Evolutionary conservation across 345 rosid species (phyloP), one percentile per base, ranked within the genome.

Genomic region (Populus ilicifolia): DNA sequence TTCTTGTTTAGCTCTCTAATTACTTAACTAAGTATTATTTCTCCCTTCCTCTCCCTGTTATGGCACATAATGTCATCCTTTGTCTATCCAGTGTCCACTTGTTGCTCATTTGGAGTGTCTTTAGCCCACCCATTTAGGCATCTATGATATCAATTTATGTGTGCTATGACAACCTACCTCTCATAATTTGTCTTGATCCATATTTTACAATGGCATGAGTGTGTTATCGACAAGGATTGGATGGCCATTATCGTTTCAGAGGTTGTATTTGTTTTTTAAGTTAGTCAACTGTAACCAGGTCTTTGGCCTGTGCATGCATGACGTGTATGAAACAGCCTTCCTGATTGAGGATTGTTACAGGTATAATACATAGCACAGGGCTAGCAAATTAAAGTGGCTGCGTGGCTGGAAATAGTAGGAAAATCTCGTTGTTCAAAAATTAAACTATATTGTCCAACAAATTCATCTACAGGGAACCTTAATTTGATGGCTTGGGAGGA

Each of bases 261-360:
- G 46, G 46, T 38, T 74, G n/a, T 35, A 18, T 72, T 44, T 35
- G 17, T 50, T 39, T 14, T 36, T 63, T 73, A 64, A 25, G 35
- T 10, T 41, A 82, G 87, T 78, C 87, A 87, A 82, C 82, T 46
- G 6, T 54, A 48, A 21, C 68, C 43, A 14, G 76, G 30, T 43
- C 63, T 8, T 20, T 54, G 54, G 14, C 76, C 75, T 44, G 63
- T 84, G 89, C 89, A 86, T 86, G 90, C n/a, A 35, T 48, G 81
- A 79, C 87, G 78, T 83, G 84, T 73, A 21, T 23, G 36, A 41
- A 76, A 41, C 69, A 69, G 12, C 8, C 65, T 25, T 66, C 61
- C 62, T 72, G 76, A 65, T 52, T 78, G 70, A 50, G 73, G 56
- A 67, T 77, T 67, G 35, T 67, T 25, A 44, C 17, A 4, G 33